These are phyloP conservation scores for Raphanus hybrid DNA, from an alignment of 441 rosid genomes.

Conservation along the genomic window DNA sequence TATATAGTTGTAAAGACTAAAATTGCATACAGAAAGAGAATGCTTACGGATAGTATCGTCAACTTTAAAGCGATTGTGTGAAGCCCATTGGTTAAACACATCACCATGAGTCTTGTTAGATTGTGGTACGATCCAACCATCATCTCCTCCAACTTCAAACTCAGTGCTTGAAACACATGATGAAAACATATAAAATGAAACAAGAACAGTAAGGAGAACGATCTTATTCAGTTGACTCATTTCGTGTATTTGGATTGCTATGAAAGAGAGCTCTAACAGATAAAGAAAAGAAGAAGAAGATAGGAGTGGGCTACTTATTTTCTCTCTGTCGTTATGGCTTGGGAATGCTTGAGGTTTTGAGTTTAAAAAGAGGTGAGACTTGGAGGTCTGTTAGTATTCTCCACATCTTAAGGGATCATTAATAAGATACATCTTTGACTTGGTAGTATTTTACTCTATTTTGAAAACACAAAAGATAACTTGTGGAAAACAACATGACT, in stretches of 20 bases:
- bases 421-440: constrained; percentile 23
- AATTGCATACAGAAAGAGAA: not conserved
- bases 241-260: constrained; percentile 29
- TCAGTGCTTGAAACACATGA: constrained; percentile 46
- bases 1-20: not conserved
- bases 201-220: constrained; percentile 18
- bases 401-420: constrained; percentile 40
- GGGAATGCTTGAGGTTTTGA: constrained; percentile 6
- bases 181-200: constrained; percentile 34
- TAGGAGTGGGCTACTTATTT: not conserved
- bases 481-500: constrained; percentile 31
- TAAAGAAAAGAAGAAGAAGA: not conserved
- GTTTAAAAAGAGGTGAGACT: constrained; percentile 39
- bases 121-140: constrained; percentile 66
- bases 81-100: constrained; percentile 80
- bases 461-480: constrained; percentile 4
- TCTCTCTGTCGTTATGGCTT: not conserved
- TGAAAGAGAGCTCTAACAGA: constrained; percentile 15
- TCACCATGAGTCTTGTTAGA: constrained; percentile 44
- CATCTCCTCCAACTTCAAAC: constrained; percentile 61
- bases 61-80: constrained; percentile 66
- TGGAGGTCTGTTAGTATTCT: constrained; percentile 26
- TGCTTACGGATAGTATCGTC: constrained; percentile 70
- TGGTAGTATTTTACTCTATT: constrained; percentile 15
- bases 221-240: constrained; percentile 32